Percentiles rank a stretch among this genome's conserved stretches.
phyloP scores from a whole-genome alignment of 1,284 basidiomycete species.

The Leccinum brunneo-olivaceum region DNA sequence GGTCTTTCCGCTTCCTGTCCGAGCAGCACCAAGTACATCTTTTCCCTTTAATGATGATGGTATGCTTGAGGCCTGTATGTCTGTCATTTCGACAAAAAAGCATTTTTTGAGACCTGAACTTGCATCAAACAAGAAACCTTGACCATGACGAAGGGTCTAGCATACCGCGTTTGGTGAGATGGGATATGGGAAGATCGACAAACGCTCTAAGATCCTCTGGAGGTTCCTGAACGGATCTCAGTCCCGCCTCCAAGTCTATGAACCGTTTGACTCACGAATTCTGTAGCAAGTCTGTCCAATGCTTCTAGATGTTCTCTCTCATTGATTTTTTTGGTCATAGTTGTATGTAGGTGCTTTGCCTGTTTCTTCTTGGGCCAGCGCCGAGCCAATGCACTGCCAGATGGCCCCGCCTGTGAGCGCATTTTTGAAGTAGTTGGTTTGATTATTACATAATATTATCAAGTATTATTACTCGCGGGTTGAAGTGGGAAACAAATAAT shows the following conservation, averaged over 20 bases:
- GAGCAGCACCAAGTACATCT: constrained; percentile 73
- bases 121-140: background rate
- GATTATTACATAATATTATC: background rate
- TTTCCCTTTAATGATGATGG: constrained; percentile 60
- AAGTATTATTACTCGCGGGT: too few relatives aligned
- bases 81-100: constrained; percentile 83
- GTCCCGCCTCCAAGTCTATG: constrained; percentile 4
- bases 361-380: constrained; percentile 17
- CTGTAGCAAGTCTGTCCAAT: constrained; percentile 46
- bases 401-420: constrained; percentile 16
- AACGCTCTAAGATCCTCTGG: constrained; percentile 46
- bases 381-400: constrained; percentile 6
- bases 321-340: constrained; percentile 39
- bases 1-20: constrained; percentile 81
- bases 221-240: constrained; percentile 37
- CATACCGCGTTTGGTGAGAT: constrained; percentile 60
- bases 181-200: constrained; percentile 64
- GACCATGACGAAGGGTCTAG: background rate
- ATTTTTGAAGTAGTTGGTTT: constrained; percentile 7
- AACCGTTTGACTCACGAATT: constrained; percentile 46
- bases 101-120: constrained; percentile 72
- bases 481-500: too few relatives aligned
- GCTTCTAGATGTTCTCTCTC: constrained; percentile 51
- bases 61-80: constrained; percentile 66
- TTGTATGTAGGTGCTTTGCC: constrained; percentile 9